A percentile compares a stretch with the other conserved stretches of the same genome.
These are phyloP conservation scores for Alternaria burnsii DNA, from an alignment of 2,329 filamentous ascomycete genomes.

Conservation along the genomic window DNA sequence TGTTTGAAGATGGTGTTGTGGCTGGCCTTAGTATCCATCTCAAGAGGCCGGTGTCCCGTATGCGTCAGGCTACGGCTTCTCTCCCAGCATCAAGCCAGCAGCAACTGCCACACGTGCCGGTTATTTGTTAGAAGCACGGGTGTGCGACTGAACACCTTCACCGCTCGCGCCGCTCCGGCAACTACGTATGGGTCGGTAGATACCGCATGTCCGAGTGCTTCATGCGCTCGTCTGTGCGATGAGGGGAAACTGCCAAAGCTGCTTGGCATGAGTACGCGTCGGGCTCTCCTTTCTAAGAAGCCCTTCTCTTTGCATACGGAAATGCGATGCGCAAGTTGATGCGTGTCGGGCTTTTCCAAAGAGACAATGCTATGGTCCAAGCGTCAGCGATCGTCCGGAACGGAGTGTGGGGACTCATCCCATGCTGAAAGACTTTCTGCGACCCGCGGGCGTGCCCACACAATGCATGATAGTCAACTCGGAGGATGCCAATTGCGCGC, in stretches of 20 bases:
- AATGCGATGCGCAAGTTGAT: not conserved
- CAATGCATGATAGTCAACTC: slow-evolving; percentile 21
- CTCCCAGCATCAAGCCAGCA: slow-evolving; percentile 22
- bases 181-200: slow-evolving; percentile 4
- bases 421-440: slow-evolving; percentile 16
- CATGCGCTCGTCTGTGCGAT: slow-evolving; percentile 8
- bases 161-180: slow-evolving; percentile 7
- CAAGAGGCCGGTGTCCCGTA: slow-evolving; percentile 19
- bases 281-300: not conserved
- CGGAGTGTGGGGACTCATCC: slow-evolving; percentile 10
- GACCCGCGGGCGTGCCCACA: slow-evolving; percentile 8
- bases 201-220: slow-evolving; percentile 8
- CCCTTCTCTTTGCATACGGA: not conserved
- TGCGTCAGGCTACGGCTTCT: slow-evolving; percentile 17
- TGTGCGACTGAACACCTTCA: not conserved
- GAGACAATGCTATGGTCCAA: slow-evolving; percentile 4
- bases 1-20: slow-evolving; percentile 16
- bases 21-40: slow-evolving; percentile 14
- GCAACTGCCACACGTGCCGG: slow-evolving; percentile 7
- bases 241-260: not conserved
- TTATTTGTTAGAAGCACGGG: slow-evolving; percentile 6
- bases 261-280: slow-evolving; percentile 1
- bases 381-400: slow-evolving; percentile 17
- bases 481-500: slow-evolving; percentile 12
- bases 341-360: not conserved